Evolutionary conservation across 768 basidiomycete genomes (phyloP), one percentile per base, ranked within the genome.

Genomic region (Serendipita sp.): DNA sequence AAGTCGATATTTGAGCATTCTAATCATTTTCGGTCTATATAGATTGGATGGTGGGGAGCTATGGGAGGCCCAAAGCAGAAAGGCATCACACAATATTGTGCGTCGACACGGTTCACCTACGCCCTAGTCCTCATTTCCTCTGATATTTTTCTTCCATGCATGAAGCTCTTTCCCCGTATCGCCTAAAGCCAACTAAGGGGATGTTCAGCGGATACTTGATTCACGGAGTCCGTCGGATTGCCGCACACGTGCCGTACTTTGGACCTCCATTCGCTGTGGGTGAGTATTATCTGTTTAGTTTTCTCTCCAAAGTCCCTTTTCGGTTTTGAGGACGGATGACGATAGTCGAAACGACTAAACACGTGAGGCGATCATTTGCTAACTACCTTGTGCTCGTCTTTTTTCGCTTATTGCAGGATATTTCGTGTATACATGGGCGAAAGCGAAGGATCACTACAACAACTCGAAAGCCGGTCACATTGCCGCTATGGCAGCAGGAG

Each of bases 41-140:
- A 94, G 90, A 86, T 79, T 74, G 77, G 84, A 60, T 96, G 92
- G 92, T 96, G 92, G 91, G 92, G 91, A 75, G 84, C 87, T 74
- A 76, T 78, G 67, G 80, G 81, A 64, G 75, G 79, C 45, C 78
- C 78, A 68, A 84, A 82, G 71, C 84, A 85, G 70, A 90, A 80
- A 74, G 91, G 92, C 61, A 78, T 94, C 64, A 76, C 81, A 60
- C 75, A 78, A 69, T 96, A 95, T 79, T 79, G 93, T 95, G 69
- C 75, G 17, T 58, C 22, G 11, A n/a, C 3, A 24, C 22, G 22
- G 11, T 31, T 58, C 31, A 11, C 11, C 24, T 51, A 9, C 22
- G 13, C 9, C 22, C 22, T 7, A 42, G 45, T 56, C 41, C 14
- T 14, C 5, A 38, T 48, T 26, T 28, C 3, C 50, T 38, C 30